Base-by-base conservation (phyloP, 371 early-diverging fungal species). In the Mucor ambiguus region DNA sequence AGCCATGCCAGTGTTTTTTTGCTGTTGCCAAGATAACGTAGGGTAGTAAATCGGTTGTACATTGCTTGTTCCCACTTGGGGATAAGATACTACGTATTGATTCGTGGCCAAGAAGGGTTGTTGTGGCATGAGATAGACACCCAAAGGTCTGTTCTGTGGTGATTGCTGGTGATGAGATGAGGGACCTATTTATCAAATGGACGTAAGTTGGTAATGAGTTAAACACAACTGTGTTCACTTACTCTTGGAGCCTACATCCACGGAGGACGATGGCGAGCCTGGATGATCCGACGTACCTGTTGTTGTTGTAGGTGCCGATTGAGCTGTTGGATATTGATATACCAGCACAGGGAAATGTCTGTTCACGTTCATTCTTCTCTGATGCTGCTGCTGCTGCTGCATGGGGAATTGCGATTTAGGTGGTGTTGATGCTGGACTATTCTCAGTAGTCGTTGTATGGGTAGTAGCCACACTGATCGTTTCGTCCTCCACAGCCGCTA, bases 81-180 rank as follows among this genome's bases (percentile, higher is more conserved):
- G 63, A 71, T 59, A 67, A 29, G 71, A 44, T 18, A 67, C 63
- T 57, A 63, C 48, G 41, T 66, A 71, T 44, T 71, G 68, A 46
- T 67, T 67, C 10, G 38, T 26, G 28, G 71, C 9, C 16, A 52
- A 11, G 22, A 63, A 67, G 5, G 62, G 68, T 16, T 55, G 64
- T 18, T 58, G 71, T 11, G 68, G 63, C 60, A 63, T 63, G 35
- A 71, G 20, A 46, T 71, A 71, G 7, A 71, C 38, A 55, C 71
- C 67, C 8, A 43, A 14, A 18, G 67, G 63, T 32, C 62, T 37
- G 10, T 64, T 54, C 8, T 54, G 63, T 26, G 35, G 58, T 38
- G 57, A 62, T 26, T 52, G 22, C 5, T 26, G 52, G 28, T 52
- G 28, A 28, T 52, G 28, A 10, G 52, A 12, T 52, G 28, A 28